Evolutionary conservation across 2,329 filamentous ascomycete genomes (phyloP).

Genomic region (Talaromyces sp.): DNA sequence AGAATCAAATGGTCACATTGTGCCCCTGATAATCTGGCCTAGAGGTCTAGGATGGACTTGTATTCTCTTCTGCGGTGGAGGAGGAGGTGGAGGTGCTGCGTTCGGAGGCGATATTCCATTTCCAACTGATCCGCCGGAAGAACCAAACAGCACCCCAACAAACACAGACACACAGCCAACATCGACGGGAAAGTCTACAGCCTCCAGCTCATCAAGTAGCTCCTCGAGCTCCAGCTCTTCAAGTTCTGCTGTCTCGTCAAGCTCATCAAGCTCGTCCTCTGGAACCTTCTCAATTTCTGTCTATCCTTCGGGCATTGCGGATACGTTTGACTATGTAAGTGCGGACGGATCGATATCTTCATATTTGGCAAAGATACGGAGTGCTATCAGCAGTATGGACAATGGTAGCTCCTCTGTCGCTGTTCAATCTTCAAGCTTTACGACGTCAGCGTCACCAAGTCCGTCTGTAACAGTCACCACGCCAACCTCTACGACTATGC

Average conservation of each 20-base stretch:
- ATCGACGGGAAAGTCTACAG: not conserved
- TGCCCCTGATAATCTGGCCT: not conserved
- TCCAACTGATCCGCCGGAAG: not conserved
- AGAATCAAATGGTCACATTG: not conserved
- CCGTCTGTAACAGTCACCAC: not conserved
- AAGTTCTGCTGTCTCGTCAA: not conserved
- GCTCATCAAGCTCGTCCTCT: not conserved
- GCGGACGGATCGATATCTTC: not conserved
- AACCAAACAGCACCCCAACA: not conserved
- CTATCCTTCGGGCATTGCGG: not conserved
- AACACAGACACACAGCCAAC: not conserved
- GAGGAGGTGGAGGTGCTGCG: not conserved
- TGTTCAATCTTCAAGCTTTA: not conserved
- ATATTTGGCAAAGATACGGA: not conserved
- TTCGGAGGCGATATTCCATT: not conserved
- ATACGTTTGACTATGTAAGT: not conserved
- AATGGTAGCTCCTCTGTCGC: constrained; percentile 3
- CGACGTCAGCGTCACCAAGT: not conserved
- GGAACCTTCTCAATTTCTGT: not conserved
- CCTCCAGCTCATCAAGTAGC: not conserved
- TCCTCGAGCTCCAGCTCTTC: not conserved
- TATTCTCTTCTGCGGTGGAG: not conserved
- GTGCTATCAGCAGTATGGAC: constrained; percentile 5
- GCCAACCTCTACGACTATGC: not conserved
- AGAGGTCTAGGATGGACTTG: not conserved